Evolutionary conservation across 768 basidiomycete species (phyloP).

Genomic region (Exsudoporus frostii): DNA sequence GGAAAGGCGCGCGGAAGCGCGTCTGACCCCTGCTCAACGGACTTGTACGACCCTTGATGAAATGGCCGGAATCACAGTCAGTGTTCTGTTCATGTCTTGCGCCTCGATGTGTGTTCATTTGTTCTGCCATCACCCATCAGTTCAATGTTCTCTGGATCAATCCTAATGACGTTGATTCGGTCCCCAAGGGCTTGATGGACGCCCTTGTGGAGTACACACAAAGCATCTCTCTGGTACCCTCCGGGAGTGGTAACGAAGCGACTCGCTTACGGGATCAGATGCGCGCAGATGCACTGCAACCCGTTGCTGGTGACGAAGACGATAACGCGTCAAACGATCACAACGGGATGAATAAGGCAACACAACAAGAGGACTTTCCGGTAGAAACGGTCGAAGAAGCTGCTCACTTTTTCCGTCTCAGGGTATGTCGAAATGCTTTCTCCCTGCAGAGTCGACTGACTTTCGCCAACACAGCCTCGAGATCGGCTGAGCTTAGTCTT

Average conservation of each 20-base stretch:
- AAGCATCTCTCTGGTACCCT: conserved; percentile 1
- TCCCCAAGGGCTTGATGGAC: conserved; percentile 65
- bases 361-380: conserved; percentile 39
- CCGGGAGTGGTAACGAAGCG: conserved; percentile 21
- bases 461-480: conserved; percentile 49
- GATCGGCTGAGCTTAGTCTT: conserved; percentile 68
- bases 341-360: conserved; percentile 15
- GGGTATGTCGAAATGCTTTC: conserved; percentile 39
- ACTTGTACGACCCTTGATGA: conserved; percentile 79
- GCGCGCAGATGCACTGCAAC: conserved; percentile 66
- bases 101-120: conserved; percentile 7
- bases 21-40: conserved; percentile 65
- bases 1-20: conserved; percentile 68
- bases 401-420: conserved; percentile 60
- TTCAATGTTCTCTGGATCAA: conserved; percentile 83
- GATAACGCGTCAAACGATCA: conserved; percentile 30
- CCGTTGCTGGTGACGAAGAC: conserved; percentile 36
- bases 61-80: conserved; percentile 55
- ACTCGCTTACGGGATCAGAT: conserved; percentile 70
- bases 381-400: conserved; percentile 65
- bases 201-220: conserved; percentile 45
- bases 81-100: not conserved
- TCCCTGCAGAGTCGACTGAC: conserved; percentile 11
- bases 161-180: conserved; percentile 57
- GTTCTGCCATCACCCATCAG: conserved; percentile 35